These are phyloP conservation scores for Botrytis cinerea DNA, from an alignment of 2,329 filamentous ascomycete genomes.

Conservation along the genomic window DNA sequence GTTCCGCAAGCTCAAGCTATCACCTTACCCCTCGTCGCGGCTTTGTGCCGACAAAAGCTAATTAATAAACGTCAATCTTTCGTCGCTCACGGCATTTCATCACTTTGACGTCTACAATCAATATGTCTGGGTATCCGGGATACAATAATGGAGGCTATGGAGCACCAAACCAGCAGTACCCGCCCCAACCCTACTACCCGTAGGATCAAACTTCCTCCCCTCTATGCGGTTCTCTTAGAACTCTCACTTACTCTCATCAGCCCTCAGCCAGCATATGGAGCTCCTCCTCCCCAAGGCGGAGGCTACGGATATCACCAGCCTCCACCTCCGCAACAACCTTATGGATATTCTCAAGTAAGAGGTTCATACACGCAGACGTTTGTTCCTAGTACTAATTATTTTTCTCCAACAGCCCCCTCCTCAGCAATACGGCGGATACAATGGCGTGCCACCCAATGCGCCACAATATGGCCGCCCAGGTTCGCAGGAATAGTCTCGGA, in stretches of 20 bases:
- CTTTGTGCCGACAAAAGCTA: conserved; percentile 8
- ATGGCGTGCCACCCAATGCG: conserved; percentile 41
- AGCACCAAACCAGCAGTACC: conserved; percentile 44
- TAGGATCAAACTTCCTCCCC: conserved; percentile 41
- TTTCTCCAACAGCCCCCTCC: conserved; percentile 43
- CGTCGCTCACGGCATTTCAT: not conserved
- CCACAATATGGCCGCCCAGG: conserved; percentile 54
- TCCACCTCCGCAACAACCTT: conserved; percentile 48
- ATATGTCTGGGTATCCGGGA: conserved; percentile 65
- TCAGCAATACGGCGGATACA: conserved; percentile 51
- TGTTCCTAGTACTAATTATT: conserved; percentile 12
- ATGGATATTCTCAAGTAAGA: conserved; percentile 40
- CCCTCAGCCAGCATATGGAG: conserved; percentile 34
- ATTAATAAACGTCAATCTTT: not conserved
- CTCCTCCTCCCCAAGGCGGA: conserved; percentile 41
- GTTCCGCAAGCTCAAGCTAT: not conserved
- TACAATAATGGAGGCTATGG: conserved; percentile 53
- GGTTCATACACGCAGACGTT: not conserved
- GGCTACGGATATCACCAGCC: conserved; percentile 53
- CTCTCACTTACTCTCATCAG: conserved; percentile 26
- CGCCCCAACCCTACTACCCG: conserved; percentile 50
- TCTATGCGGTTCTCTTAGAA: conserved; percentile 1
- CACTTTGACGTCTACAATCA: not conserved
- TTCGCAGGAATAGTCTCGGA: conserved; percentile 40
- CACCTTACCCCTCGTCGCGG: conserved; percentile 6